Conservation (phyloP, 2,329 filamentous ascomycete species). For the Allantophomopsis lycopodina region DNA sequence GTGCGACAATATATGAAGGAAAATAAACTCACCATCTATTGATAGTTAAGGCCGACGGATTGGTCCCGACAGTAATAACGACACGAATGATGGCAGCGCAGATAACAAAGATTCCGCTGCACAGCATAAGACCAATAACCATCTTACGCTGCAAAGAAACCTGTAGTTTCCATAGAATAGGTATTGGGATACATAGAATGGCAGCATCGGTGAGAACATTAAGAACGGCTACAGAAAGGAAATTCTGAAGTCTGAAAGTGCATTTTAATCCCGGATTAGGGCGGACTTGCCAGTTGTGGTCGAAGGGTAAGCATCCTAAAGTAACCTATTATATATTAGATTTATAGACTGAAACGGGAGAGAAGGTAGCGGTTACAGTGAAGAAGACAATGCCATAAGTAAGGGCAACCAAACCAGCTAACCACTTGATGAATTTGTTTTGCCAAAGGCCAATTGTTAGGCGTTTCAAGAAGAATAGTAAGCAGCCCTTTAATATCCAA, state of each 20-base stretch:
- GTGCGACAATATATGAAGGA: no score
- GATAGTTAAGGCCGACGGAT: constrained; percentile 18
- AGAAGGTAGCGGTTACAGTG: constrained; percentile 15
- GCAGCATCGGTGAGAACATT: constrained; percentile 19
- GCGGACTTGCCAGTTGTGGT: no score
- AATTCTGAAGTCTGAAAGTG: no score
- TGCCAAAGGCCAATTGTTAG: constrained; percentile 18
- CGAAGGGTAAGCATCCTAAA: no score
- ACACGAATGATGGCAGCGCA: constrained; percentile 19
- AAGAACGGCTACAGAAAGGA: constrained; percentile 3
- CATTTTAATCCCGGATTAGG: no score
- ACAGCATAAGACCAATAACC: constrained; percentile 18
- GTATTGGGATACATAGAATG: constrained; percentile 19
- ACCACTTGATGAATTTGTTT: constrained; percentile 14
- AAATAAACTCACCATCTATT: constrained; percentile 16
- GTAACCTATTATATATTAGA: no score
- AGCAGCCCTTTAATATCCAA: constrained; percentile 17
- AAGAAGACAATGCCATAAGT: constrained; percentile 19
- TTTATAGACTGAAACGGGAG: no score
- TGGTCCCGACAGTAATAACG: constrained; percentile 15
- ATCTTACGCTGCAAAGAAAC: constrained; percentile 18
- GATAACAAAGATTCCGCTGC: constrained; percentile 21
- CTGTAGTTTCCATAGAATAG: constrained; percentile 19
- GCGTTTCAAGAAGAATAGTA: constrained; percentile 15
- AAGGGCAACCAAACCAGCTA: constrained; percentile 13